These are phyloP conservation scores for Daldinia eschscholtzii DNA, from an alignment of 2,329 filamentous ascomycete genomes.

Conservation along the genomic window DNA sequence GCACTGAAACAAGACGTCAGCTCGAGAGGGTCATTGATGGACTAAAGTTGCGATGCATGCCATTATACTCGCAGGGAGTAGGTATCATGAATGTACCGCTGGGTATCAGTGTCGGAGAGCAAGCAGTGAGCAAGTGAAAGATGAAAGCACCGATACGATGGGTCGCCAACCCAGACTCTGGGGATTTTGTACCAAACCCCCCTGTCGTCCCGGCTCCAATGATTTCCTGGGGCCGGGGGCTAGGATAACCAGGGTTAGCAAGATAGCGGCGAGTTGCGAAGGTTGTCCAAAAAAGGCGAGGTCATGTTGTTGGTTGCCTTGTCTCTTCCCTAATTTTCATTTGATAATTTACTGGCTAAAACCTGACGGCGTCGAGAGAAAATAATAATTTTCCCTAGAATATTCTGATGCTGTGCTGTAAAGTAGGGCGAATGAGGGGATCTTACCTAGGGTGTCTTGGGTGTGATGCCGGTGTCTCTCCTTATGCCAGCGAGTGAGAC, in stretches of 20 bases:
- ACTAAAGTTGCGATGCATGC: neutral
- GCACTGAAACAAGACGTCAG: neutral
- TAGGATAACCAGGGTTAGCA: neutral
- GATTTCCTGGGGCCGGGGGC: neutral
- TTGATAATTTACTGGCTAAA: neutral
- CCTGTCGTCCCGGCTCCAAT: conserved; percentile 1
- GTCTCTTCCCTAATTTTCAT: neutral
- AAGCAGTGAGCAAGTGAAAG: neutral
- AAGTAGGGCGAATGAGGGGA: conserved; percentile 4
- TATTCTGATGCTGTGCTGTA: neutral
- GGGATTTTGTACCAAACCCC: neutral
- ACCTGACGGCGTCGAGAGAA: neutral
- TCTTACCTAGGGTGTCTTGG: neutral
- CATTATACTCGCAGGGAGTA: neutral
- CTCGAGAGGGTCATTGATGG: neutral
- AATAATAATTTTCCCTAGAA: neutral
- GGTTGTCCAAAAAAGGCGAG: neutral
- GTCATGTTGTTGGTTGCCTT: neutral
- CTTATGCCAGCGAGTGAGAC: conserved; percentile 7
- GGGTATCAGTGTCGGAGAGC: neutral
- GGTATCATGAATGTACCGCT: neutral
- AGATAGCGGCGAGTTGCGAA: neutral
- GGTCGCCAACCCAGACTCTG: conserved; percentile 2
- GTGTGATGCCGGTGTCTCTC: conserved; percentile 1
- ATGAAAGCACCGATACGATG: conserved; percentile 6